phyloP scores from a whole-genome alignment of 768 basidiomycete genomes.

The Suillus alpinus region DNA sequence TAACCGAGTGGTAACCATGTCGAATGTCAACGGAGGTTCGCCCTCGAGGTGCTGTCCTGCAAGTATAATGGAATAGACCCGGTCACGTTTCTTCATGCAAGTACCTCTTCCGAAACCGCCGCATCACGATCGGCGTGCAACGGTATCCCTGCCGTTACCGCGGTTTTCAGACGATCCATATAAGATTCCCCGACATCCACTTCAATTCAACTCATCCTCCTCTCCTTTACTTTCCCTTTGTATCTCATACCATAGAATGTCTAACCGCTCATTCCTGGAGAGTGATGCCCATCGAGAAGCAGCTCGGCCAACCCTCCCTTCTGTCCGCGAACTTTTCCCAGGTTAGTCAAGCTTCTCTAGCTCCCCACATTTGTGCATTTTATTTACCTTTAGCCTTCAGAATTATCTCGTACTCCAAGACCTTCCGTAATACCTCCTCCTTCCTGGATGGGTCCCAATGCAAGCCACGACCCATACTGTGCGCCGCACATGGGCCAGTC shows the following conservation, averaged over 20 bases:
- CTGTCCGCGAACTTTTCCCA: slow-evolving; percentile 68
- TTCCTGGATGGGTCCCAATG: slow-evolving; percentile 45
- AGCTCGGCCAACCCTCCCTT: slow-evolving; percentile 60
- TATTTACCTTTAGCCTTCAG: slow-evolving; percentile 20
- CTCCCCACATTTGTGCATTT: neutral
- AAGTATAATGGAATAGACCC: slow-evolving; percentile 21
- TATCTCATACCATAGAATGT: slow-evolving; percentile 28
- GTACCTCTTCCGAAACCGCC: slow-evolving; percentile 11
- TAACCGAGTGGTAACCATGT: slow-evolving; percentile 27
- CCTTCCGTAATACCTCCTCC: slow-evolving; percentile 36
- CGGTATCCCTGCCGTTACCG: slow-evolving; percentile 6
- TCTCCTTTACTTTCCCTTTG: slow-evolving; percentile 12
- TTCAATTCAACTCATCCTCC: slow-evolving; percentile 4
- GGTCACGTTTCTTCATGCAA: slow-evolving; percentile 26
- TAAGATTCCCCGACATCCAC: slow-evolving; percentile 7
- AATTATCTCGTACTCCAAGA: slow-evolving; percentile 42
- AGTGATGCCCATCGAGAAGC: slow-evolving; percentile 25
- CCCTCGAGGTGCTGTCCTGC: slow-evolving; percentile 18
- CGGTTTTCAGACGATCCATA: slow-evolving; percentile 1
- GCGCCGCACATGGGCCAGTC: slow-evolving; percentile 22
- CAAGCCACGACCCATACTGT: slow-evolving; percentile 20
- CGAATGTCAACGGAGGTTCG: slow-evolving; percentile 15
- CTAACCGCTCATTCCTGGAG: slow-evolving; percentile 24
- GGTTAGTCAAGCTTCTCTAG: slow-evolving; percentile 34
- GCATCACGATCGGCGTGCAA: slow-evolving; percentile 28